These are phyloP conservation scores for Yamadazyma olivae DNA, from an alignment of 805 yeast genomes.

Conservation along the genomic window DNA sequence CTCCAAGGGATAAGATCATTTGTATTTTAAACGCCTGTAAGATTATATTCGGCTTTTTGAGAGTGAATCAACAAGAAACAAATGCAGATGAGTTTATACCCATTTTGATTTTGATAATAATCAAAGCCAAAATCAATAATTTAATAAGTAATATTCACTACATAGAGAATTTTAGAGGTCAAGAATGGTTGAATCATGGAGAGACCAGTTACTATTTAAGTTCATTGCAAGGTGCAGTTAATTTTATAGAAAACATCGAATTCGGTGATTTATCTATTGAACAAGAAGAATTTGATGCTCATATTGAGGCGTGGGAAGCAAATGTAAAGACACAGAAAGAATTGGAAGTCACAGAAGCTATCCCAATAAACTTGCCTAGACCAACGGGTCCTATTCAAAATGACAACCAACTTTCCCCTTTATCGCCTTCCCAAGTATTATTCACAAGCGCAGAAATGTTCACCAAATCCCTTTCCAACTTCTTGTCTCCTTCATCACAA, in stretches of 20 bases:
- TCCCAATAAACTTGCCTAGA: conserved; percentile 7
- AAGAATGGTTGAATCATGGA: conserved; percentile 68
- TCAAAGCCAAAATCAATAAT: conserved; percentile 62
- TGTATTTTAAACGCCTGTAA: conserved; percentile 91
- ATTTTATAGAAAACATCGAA: conserved; percentile 65
- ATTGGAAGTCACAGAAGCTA: conserved; percentile 7
- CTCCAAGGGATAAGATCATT: conserved; percentile 92
- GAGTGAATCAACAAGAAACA: conserved; percentile 63
- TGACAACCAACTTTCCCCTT: too few relatives aligned
- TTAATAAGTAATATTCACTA: conserved; percentile 79
- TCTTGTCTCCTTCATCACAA: conserved; percentile 38
- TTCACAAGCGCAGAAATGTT: conserved; percentile 49
- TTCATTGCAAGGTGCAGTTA: conserved; percentile 85
- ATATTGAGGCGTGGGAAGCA: conserved; percentile 50
- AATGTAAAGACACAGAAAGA: conserved; percentile 18
- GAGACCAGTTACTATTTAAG: conserved; percentile 91
- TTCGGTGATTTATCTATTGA: conserved; percentile 57
- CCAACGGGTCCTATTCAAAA: too few relatives aligned
- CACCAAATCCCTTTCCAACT: conserved; percentile 45
- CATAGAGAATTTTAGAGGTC: conserved; percentile 79
- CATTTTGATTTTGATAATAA: conserved; percentile 70
- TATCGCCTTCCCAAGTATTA: conserved; percentile 39
- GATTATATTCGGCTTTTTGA: conserved; percentile 82
- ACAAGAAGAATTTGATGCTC: conserved; percentile 56
- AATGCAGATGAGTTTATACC: conserved; percentile 97